Percentiles rank a stretch among this genome's conserved stretches.
Evolutionary conservation across 306 rosid genomes (phyloP).

Genomic region (Prinsepia uniflora): DNA sequence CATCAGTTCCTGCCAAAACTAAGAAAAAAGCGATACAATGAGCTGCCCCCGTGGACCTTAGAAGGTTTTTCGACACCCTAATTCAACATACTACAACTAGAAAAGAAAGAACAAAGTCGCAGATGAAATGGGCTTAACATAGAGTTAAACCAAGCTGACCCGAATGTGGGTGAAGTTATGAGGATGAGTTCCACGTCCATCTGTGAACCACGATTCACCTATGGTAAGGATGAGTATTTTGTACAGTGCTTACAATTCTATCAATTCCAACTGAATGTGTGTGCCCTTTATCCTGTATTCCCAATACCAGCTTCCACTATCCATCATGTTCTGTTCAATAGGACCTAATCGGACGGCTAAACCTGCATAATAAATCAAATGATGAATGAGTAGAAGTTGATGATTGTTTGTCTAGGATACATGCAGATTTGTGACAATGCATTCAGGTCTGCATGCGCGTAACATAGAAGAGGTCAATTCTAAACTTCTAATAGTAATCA

Average conservation of each 20-base stretch:
- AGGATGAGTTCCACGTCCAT: conserved; percentile 38
- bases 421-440: background rate
- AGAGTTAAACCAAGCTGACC: conserved; percentile 53
- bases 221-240: conserved; percentile 23
- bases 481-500: background rate
- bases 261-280: conserved; percentile 59
- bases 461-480: background rate
- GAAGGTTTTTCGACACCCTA: conserved; percentile 21
- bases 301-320: conserved; percentile 90
- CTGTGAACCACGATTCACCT: conserved; percentile 85
- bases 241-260: conserved; percentile 39
- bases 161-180: conserved; percentile 20
- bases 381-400: background rate
- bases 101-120: background rate
- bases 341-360: conserved; percentile 46
- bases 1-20: conserved; percentile 24
- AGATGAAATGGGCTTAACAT: conserved; percentile 48
- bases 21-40: background rate
- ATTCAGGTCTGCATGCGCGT: background rate
- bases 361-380: conserved; percentile 39
- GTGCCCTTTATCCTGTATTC: conserved; percentile 60
- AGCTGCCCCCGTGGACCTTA: conserved; percentile 4
- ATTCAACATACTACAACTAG: background rate
- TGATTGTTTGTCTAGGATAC: background rate
- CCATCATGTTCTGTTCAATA: conserved; percentile 52